Conservation (phyloP, 2,329 filamentous ascomycete species). For the Verticillium alfalfae region DNA sequence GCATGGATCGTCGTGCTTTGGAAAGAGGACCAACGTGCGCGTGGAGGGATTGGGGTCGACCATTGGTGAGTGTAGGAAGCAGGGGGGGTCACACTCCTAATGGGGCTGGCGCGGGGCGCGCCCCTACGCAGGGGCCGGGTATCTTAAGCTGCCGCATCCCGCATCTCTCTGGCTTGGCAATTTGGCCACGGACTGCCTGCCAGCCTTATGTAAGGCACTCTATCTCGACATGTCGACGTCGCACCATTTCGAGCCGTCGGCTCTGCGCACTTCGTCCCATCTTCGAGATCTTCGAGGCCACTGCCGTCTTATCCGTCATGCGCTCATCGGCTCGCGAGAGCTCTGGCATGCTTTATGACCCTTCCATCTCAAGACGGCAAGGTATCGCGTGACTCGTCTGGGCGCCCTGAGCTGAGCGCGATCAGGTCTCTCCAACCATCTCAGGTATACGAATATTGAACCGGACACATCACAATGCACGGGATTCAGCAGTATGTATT, state of each 20-base stretch:
- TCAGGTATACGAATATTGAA: background rate
- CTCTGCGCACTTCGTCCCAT: background rate
- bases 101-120: background rate
- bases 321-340: background rate
- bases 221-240: background rate
- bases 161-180: background rate
- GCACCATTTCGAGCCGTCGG: background rate
- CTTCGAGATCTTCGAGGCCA: background rate
- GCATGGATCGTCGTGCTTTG: background rate
- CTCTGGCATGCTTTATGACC: background rate
- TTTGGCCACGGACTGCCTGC: background rate
- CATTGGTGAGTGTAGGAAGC: background rate
- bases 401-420: too few relatives aligned
- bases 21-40: background rate
- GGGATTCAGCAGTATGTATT: too few relatives aligned
- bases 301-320: background rate
- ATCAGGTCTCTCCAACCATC: background rate
- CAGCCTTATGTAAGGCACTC: background rate
- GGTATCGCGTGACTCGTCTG: background rate
- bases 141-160: background rate
- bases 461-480: background rate
- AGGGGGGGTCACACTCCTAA: background rate
- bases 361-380: background rate
- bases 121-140: background rate
- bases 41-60: background rate